These are phyloP conservation scores for Bipolaris cookei DNA, from an alignment of 2,329 filamentous ascomycete genomes.

Conservation along the genomic window DNA sequence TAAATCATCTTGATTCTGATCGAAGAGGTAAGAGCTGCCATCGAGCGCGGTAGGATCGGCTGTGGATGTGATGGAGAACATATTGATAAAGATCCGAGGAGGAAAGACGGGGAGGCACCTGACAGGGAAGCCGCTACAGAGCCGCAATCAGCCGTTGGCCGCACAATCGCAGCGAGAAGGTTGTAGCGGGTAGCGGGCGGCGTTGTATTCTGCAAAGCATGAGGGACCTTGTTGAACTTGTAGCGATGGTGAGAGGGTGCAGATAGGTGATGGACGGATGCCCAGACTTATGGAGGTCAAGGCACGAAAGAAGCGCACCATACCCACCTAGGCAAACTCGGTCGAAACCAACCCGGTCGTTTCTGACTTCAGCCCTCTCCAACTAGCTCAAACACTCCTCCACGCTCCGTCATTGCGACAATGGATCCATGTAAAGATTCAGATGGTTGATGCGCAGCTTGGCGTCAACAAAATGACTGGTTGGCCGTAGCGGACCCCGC, in stretches of 20 bases:
- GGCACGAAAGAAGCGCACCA: constrained; percentile 31
- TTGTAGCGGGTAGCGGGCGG: constrained; percentile 20
- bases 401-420: constrained; percentile 3
- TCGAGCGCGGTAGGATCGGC: constrained; percentile 44
- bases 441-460: constrained; percentile 8
- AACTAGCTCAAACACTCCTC: background rate
- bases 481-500: constrained; percentile 16
- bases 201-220: constrained; percentile 27
- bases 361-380: constrained; percentile 19
- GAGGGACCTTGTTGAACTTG: constrained; percentile 37
- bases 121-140: constrained; percentile 32
- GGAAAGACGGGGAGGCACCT: constrained; percentile 36
- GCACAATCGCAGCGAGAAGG: constrained; percentile 26
- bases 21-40: constrained; percentile 46
- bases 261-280: constrained; percentile 27
- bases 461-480: constrained; percentile 11
- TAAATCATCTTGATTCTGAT: constrained; percentile 39
- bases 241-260: constrained; percentile 36
- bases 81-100: constrained; percentile 30
- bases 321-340: constrained; percentile 27
- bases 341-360: constrained; percentile 23
- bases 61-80: constrained; percentile 46
- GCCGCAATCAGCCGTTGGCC: constrained; percentile 25
- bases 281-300: constrained; percentile 33
- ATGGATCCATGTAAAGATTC: constrained; percentile 4